Conservation (phyloP, 768 basidiomycete species). For the Filobasidium floriforme region DNA sequence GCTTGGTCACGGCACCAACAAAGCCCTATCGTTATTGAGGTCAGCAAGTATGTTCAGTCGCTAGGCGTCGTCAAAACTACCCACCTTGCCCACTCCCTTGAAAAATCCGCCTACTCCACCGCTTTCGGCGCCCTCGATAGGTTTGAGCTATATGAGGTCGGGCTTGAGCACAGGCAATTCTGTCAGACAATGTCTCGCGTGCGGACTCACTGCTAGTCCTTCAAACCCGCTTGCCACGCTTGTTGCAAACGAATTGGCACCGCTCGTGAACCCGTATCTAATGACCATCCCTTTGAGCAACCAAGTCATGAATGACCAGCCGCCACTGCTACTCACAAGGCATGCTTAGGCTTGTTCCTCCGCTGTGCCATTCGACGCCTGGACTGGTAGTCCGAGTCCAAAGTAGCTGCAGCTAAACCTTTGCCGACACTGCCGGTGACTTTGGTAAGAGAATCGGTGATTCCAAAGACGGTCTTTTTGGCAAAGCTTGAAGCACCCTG, state of each 20-base stretch:
- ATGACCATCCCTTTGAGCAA: background rate
- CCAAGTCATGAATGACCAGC: background rate
- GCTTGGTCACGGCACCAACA: constrained; percentile 91
- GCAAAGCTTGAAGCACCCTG: constrained; percentile 96
- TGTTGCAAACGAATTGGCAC: constrained; percentile 85
- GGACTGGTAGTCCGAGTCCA: constrained; percentile 92
- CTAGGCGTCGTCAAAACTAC: background rate
- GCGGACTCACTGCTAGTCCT: constrained; percentile 68
- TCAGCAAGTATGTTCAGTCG: background rate
- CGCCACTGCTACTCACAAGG: constrained; percentile 59
- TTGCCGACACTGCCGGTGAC: constrained; percentile 96
- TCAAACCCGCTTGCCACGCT: constrained; percentile 94
- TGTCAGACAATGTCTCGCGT: constrained; percentile 1
- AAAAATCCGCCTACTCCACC: constrained; percentile 94
- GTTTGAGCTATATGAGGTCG: constrained; percentile 63
- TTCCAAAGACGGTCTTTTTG: constrained; percentile 95
- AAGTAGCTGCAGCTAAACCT: constrained; percentile 87
- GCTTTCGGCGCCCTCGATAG: constrained; percentile 89
- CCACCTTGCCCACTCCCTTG: constrained; percentile 86
- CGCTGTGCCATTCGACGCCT: constrained; percentile 78
- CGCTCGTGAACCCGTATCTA: constrained; percentile 91
- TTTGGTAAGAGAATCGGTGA: constrained; percentile 95
- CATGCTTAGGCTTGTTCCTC: constrained; percentile 90
- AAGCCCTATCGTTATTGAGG: constrained; percentile 49
- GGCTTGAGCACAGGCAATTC: background rate